These are phyloP conservation scores for Cephaloascus albidus DNA, from an alignment of 805 yeast species.

Conservation along the genomic window DNA sequence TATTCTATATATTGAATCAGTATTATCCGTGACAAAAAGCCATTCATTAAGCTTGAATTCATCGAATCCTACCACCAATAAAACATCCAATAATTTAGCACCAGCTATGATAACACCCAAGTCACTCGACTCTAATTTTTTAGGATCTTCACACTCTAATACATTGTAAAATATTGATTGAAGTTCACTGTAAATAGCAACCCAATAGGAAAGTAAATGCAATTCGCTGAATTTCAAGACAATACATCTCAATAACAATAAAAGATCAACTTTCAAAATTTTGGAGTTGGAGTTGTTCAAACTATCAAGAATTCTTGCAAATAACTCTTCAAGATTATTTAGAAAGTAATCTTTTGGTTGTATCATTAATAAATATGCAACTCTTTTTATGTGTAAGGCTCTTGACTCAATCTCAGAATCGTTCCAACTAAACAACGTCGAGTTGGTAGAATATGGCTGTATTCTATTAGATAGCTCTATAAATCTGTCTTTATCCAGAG, in stretches of 20 bases:
- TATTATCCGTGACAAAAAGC: conserved; percentile 71
- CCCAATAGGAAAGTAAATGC: conserved; percentile 66
- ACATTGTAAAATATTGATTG: conserved; percentile 38
- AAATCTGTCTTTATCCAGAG: conserved; percentile 51
- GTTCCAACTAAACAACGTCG: conserved; percentile 66
- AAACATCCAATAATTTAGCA: conserved; percentile 71
- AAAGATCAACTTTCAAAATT: conserved; percentile 32
- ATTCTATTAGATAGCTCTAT: conserved; percentile 40
- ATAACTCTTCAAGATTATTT: conserved; percentile 37
- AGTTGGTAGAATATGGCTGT: conserved; percentile 39
- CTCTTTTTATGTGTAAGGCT: conserved; percentile 45
- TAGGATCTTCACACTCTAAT: conserved; percentile 15
- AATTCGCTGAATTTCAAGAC: conserved; percentile 51
- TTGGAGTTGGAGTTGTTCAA: conserved; percentile 22
- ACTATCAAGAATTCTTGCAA: conserved; percentile 20
- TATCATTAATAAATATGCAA: conserved; percentile 54
- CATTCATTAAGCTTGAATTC: conserved; percentile 75
- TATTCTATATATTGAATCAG: conserved; percentile 42
- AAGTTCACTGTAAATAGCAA: conserved; percentile 52
- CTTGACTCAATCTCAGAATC: conserved; percentile 56
- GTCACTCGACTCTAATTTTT: conserved; percentile 23
- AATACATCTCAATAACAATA: conserved; percentile 55
- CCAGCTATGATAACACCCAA: conserved; percentile 41
- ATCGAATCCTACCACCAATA: conserved; percentile 60
- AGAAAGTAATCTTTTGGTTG: conserved; percentile 51